These are phyloP conservation scores for Cladosporium sphaerospermum DNA, from an alignment of 2,329 filamentous ascomycete species.

Conservation along the genomic window DNA sequence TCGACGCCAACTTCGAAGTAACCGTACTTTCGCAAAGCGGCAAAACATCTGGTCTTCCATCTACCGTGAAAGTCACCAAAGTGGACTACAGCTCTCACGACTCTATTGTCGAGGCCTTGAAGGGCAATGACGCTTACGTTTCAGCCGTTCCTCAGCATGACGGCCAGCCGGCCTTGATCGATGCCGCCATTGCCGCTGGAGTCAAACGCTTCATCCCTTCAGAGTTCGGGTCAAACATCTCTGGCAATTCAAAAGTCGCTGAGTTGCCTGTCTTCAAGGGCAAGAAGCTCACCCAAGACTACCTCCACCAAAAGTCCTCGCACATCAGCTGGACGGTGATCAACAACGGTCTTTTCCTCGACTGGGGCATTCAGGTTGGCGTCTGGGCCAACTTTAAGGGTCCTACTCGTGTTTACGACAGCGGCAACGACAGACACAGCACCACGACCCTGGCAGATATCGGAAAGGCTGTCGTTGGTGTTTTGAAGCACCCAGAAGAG, in stretches of 20 bases:
- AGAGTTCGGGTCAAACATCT: conserved; percentile 37
- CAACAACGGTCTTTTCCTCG: conserved; percentile 33
- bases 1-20: conserved; percentile 31
- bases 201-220: conserved; percentile 37
- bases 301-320: conserved; percentile 23
- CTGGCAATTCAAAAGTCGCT: conserved; percentile 18
- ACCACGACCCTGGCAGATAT: conserved; percentile 27
- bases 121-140: conserved; percentile 35
- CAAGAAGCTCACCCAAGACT: conserved; percentile 33
- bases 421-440: conserved; percentile 30
- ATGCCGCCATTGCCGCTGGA: conserved; percentile 35
- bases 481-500: conserved; percentile 29
- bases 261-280: conserved; percentile 35
- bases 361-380: conserved; percentile 29
- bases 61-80: conserved; percentile 24
- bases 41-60: conserved; percentile 20
- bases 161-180: conserved; percentile 29
- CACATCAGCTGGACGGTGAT: conserved; percentile 32
- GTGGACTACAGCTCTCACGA: conserved; percentile 29
- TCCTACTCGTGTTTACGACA: conserved; percentile 30
- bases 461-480: conserved; percentile 29
- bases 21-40: conserved; percentile 29
- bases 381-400: conserved; percentile 23
- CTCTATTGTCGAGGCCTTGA: conserved; percentile 29
- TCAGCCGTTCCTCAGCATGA: conserved; percentile 23